Base-by-base conservation (phyloP, 2,329 filamentous ascomycete species). In the Fusarium subtropicale region DNA sequence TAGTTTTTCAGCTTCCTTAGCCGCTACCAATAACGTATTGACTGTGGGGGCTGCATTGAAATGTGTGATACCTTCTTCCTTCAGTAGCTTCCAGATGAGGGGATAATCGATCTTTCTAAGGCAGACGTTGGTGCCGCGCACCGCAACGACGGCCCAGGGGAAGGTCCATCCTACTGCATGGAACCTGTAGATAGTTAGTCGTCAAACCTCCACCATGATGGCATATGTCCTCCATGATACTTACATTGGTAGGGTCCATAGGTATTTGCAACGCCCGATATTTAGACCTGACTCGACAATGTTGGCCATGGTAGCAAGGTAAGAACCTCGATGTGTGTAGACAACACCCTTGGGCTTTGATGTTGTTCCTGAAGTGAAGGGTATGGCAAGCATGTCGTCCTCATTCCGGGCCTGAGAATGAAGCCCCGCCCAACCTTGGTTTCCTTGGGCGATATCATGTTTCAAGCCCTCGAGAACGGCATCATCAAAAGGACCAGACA, bases 31-130 rank as follows among this genome's bases (percentile, higher is more conserved):
- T 1, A 98, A 82, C 0, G 95, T 99, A 78, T 98, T 98, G 54
- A 99, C 96, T 0, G 96, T 99, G 1, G 96, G 96, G 1, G 95
- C 96, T 1, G 95, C 95, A 76, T 95, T 97, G 82, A 97, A 98
- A 79, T 99, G 96, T 1, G 94, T 98, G 68, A 99, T 91, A 9
- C 88, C 84, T 79, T 98, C 92, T 54, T 93, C 87, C 75, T 94
- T 97, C 34, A 99, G 82, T 6, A 99, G 82, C 50, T 87, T 87
- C 96, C 96, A 99, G 64, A 99, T 97, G 61, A 95, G 85, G 0
- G 92, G 89, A 77, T 99, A 99, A 80, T 98, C 94, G 69, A 99
- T 93, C 83, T 97, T 98, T 64, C 96, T 88, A 20, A 99, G 84
- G 75, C 94, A 97, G 77, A 97, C 94, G 79, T 98, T 94, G 5